phyloP scores from a whole-genome alignment of 768 basidiomycete species.

The Kwoniella newhampshirensis region DNA sequence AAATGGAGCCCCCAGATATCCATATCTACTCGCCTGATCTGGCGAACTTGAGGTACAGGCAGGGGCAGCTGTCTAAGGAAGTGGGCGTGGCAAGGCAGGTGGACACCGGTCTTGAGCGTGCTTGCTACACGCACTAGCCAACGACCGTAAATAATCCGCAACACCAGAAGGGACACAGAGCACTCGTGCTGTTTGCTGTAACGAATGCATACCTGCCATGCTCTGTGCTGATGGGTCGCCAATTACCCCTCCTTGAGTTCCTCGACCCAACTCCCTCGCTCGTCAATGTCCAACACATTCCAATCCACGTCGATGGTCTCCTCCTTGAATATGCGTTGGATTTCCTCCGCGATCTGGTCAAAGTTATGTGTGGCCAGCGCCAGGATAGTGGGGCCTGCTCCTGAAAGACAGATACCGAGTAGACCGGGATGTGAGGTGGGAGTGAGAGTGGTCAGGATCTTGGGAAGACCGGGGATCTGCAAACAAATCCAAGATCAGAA shows the following conservation, averaged over 20 bases:
- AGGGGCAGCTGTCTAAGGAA: too few relatives aligned
- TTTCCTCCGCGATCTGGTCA: conserved; percentile 79
- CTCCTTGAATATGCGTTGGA: conserved; percentile 68
- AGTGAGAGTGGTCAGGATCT: conserved; percentile 84
- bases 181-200: too few relatives aligned
- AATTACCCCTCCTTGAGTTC: conserved; percentile 22
- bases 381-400: conserved; percentile 95
- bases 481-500: background rate
- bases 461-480: conserved; percentile 92
- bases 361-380: conserved; percentile 86
- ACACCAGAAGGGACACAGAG: too few relatives aligned
- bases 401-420: conserved; percentile 94
- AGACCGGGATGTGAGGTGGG: conserved; percentile 89
- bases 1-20: too few relatives aligned
- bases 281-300: conserved; percentile 74
- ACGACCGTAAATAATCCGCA: too few relatives aligned
- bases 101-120: too few relatives aligned
- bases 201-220: too few relatives aligned
- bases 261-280: conserved; percentile 52
- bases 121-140: too few relatives aligned
- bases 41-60: too few relatives aligned
- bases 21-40: too few relatives aligned
- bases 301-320: conserved; percentile 82
- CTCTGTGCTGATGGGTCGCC: background rate
- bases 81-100: too few relatives aligned